phyloP scores from a whole-genome alignment of 345 rosid genomes.

The Isatis tinctoria region DNA sequence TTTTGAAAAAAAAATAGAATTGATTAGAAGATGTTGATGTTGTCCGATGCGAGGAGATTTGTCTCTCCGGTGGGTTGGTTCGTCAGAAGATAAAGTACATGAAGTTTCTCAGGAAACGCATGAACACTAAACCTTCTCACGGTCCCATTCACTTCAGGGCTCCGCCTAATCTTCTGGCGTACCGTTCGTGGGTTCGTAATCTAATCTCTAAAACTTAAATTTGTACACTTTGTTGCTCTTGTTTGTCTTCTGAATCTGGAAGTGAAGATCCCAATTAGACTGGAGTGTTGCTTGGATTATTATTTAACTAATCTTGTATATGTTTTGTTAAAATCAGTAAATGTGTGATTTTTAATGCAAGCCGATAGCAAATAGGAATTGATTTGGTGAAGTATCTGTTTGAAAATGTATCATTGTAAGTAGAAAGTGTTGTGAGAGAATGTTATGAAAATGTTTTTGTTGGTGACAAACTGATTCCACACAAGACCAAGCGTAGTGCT shows the following conservation, averaged over 20 bases:
- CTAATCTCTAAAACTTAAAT: not conserved
- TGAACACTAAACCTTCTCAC: no score
- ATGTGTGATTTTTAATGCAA: not conserved
- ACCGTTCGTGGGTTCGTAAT: constrained; percentile 65
- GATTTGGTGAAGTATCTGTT: no score
- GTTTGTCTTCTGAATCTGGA: not conserved
- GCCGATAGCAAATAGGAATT: no score
- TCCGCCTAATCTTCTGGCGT: constrained; percentile 92
- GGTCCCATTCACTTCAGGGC: no score
- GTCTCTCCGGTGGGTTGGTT: no score
- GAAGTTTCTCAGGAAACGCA: no score
- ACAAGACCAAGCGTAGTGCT: constrained; percentile 85
- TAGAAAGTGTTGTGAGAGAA: not conserved
- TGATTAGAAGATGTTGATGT: no score
- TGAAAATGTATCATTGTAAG: not conserved
- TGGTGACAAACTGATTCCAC: constrained; percentile 65
- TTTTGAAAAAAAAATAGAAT: no score
- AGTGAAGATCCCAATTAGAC: not conserved
- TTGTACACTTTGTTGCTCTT: no score
- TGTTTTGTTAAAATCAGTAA: not conserved
- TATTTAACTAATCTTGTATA: not conserved
- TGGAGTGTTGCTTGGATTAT: not conserved
- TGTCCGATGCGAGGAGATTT: no score
- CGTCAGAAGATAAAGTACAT: no score
- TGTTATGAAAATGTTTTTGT: not conserved